These are phyloP conservation scores for Leccinum insigne DNA, from an alignment of 1,284 basidiomycete genomes.

Conservation along the genomic window DNA sequence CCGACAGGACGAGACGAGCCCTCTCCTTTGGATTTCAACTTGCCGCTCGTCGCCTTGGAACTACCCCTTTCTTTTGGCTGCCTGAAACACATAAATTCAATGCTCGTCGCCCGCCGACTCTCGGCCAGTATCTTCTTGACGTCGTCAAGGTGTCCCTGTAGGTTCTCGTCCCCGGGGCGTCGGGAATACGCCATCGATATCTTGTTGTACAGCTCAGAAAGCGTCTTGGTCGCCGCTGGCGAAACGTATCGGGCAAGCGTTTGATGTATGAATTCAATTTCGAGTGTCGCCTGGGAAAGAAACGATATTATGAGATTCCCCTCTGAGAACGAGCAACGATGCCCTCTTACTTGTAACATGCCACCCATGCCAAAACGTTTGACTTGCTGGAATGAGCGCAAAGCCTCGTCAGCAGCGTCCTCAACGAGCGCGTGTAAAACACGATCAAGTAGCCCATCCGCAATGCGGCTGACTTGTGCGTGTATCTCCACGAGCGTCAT, in stretches of 20 bases:
- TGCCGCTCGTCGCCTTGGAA: conserved; percentile 16
- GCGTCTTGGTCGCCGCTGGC: conserved; percentile 72
- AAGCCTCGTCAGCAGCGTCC: conserved; percentile 78
- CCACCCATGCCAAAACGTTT: conserved; percentile 96
- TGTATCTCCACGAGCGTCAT: conserved; percentile 92
- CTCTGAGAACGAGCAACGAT: neutral
- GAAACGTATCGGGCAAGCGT: conserved; percentile 90
- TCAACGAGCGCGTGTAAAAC: conserved; percentile 85
- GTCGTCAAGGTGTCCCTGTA: conserved; percentile 86
- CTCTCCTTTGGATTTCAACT: conserved; percentile 24
- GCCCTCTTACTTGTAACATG: conserved; percentile 85
- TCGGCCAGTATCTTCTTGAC: conserved; percentile 91
- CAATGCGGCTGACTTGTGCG: conserved; percentile 83
- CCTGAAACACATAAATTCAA: conserved; percentile 94
- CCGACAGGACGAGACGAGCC: conserved; percentile 19
- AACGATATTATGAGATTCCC: neutral
- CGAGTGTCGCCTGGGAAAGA: conserved; percentile 81
- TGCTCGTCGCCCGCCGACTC: conserved; percentile 86
- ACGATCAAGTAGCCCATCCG: conserved; percentile 79
- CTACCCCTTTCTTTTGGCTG: conserved; percentile 51
- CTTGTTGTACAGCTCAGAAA: conserved; percentile 92
- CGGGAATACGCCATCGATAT: conserved; percentile 92
- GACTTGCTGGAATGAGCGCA: conserved; percentile 85
- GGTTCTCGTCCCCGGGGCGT: conserved; percentile 75
- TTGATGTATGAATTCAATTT: conserved; percentile 99